Evolutionary conservation across 2,329 filamentous ascomycete genomes (phyloP), one percentile per base, ranked within the genome.

Genomic region (Aciculosporium take): DNA sequence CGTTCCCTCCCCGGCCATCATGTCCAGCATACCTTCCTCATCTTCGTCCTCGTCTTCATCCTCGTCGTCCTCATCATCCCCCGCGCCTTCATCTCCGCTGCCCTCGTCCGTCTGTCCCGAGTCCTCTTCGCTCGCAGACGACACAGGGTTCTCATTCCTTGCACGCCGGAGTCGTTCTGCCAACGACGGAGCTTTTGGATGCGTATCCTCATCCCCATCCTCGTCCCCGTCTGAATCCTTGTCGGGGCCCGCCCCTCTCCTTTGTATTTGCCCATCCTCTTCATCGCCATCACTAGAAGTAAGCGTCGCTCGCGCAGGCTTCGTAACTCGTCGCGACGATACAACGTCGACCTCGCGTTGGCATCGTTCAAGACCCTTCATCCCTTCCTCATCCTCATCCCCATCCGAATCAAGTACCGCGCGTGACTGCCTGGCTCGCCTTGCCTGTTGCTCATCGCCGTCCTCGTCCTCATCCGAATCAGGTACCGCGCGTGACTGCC

Each of bases 1-100:
- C 1, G 54, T 30, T 5, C n/a, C 53, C 25, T 61, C 61, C 2
- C 54, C 57, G 0, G 60, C 60, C 56, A 62, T 58, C 15, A 48
- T 48, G 34, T 54, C 50, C 6, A 62, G 45, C 21, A 60, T 49
- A 1, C 49, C 56, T 15, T 53, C 46, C 47, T 23, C 45, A 51
- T 1, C 28, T 13, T 34, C 32, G 10, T 34, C 32, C 2, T 13
- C 15, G 2, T 47, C 41, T 0, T 45, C 41, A 1, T 53, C 49
- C 0, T 47, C 47, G 3, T 48, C 48, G 0, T 49, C 47, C 0
- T 48, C 52, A 0, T 47, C 50, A 1, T 54, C 51, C n/a, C n/a
- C n/a, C n/a, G n/a, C n/a, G n/a, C n/a, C n/a, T 2, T 49, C 50
- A 0, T 48, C 51, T 2, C 44, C 48, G 0, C 49, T 46, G 1